Percentiles rank a stretch among this genome's conserved stretches.
Conservation (phyloP, 257 asterid genomes). For the Marsdenia floribunda region DNA sequence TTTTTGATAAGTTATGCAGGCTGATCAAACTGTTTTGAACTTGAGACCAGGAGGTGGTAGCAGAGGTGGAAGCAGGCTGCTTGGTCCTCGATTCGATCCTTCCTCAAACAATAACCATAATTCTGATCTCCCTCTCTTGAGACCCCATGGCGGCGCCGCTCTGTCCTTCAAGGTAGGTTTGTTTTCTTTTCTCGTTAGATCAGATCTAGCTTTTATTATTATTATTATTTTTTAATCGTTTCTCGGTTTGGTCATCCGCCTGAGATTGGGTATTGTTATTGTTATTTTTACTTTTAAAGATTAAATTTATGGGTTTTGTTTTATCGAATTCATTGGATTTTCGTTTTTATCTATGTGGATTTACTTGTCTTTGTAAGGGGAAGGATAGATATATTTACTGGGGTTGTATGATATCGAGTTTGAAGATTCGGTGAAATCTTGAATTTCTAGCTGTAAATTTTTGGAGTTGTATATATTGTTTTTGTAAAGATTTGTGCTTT, state of each 20-base stretch:
- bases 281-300: not conserved
- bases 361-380: not conserved
- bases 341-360: not conserved
- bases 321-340: not conserved
- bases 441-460: too few relatives aligned
- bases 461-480: not conserved
- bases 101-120: constrained; percentile 16
- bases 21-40: constrained; percentile 48
- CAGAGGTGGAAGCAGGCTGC: constrained; percentile 34
- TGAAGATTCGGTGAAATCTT: not conserved
- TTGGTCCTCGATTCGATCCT: constrained; percentile 41
- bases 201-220: constrained; percentile 17
- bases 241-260: not conserved
- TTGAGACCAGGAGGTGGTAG: constrained; percentile 56
- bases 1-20: constrained; percentile 39
- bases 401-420: not conserved
- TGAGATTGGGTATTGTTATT: constrained; percentile 6
- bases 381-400: not conserved
- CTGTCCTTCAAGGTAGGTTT: constrained; percentile 21
- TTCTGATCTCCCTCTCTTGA: constrained; percentile 31
- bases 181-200: constrained; percentile 4
- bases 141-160: constrained; percentile 36
- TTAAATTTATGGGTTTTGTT: not conserved
- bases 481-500: not conserved
- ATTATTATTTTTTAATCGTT: not conserved